phyloP scores from a whole-genome alignment of 1,139 yeast genomes.

The Diutina pseudorugosa region DNA sequence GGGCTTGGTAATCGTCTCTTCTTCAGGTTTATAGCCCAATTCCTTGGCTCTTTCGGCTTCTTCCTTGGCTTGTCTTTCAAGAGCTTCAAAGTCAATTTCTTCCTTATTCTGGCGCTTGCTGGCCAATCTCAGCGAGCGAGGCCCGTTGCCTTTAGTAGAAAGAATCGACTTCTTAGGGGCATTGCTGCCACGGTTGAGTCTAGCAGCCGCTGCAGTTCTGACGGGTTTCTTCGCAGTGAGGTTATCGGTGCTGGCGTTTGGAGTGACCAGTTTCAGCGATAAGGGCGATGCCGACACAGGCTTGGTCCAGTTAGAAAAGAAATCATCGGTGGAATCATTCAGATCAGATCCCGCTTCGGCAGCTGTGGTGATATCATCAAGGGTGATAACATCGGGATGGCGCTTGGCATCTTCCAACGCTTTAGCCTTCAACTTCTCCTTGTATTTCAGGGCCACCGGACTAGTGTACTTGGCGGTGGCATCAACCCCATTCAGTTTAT shows the following conservation, averaged over 20 bases:
- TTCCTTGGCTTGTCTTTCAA: slow-evolving; percentile 74
- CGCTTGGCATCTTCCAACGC: slow-evolving; percentile 54
- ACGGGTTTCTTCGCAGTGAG: slow-evolving; percentile 5
- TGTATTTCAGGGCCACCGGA: slow-evolving; percentile 64
- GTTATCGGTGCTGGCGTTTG: slow-evolving; percentile 12
- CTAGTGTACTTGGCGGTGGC: slow-evolving; percentile 74
- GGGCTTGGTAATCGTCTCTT: slow-evolving; percentile 17
- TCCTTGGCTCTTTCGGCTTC: slow-evolving; percentile 67
- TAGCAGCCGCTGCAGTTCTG: slow-evolving; percentile 1
- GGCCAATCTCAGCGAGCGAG: slow-evolving; percentile 46
- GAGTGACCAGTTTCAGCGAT: slow-evolving; percentile 37
- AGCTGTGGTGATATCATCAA: slow-evolving; percentile 29
- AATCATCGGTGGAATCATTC: slow-evolving; percentile 54
- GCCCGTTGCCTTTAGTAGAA: slow-evolving; percentile 30
- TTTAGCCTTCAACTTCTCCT: slow-evolving; percentile 62
- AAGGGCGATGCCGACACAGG: slow-evolving; percentile 52
- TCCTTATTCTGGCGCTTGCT: slow-evolving; percentile 39
- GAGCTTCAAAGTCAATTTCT: slow-evolving; percentile 83
- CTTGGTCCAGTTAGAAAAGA: slow-evolving; percentile 85
- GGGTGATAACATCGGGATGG: slow-evolving; percentile 55
- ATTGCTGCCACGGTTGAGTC: slow-evolving; percentile 12
- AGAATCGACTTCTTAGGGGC: slow-evolving; percentile 27
- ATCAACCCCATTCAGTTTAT: slow-evolving; percentile 29
- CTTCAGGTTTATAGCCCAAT: slow-evolving; percentile 57
- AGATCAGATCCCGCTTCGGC: slow-evolving; percentile 21